Percentiles rank a stretch among this genome's conserved stretches.
These are phyloP conservation scores for Ceratobasidium sp. DNA, from an alignment of 1,284 basidiomycete genomes.

Conservation along the genomic window DNA sequence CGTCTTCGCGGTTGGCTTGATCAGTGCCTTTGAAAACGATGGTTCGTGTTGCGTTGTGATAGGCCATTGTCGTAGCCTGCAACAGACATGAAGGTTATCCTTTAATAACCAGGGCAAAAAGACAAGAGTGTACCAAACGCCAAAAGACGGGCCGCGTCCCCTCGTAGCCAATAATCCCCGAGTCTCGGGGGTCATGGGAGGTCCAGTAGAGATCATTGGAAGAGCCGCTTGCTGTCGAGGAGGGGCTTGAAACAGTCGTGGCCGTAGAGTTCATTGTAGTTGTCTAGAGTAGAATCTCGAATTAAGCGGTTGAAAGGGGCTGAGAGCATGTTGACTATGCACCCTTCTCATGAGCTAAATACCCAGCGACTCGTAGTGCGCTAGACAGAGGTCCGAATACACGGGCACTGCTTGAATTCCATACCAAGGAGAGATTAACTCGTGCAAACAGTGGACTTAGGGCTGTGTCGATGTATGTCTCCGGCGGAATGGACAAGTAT, in stretches of 20 bases:
- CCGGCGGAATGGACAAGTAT: too few species aligned
- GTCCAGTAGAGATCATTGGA: slow-evolving; percentile 69
- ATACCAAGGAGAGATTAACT: slow-evolving; percentile 5
- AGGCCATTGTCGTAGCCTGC: slow-evolving; percentile 43
- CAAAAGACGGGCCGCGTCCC: slow-evolving; percentile 70
- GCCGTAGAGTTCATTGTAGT: slow-evolving; percentile 5
- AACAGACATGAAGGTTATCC: neutral
- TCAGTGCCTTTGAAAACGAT: slow-evolving; percentile 33
- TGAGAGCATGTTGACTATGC: neutral
- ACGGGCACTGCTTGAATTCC: slow-evolving; percentile 20
- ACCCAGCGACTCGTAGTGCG: neutral
- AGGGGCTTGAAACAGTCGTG: slow-evolving; percentile 29
- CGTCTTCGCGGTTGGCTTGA: slow-evolving; percentile 25
- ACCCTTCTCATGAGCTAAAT: slow-evolving; percentile 24
- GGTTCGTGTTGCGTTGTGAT: slow-evolving; percentile 42
- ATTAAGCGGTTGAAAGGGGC: slow-evolving; percentile 24
- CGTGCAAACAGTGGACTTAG: neutral
- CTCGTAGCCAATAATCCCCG: slow-evolving; percentile 74
- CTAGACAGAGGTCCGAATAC: slow-evolving; percentile 7
- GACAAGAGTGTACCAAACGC: slow-evolving; percentile 25
- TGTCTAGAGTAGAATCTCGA: neutral
- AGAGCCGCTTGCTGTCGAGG: slow-evolving; percentile 7
- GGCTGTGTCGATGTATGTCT: too few species aligned
- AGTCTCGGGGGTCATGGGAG: slow-evolving; percentile 72
- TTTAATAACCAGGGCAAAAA: neutral